Evolutionary conservation across 805 yeast genomes (phyloP).

Genomic region (Candida chauliodis): DNA sequence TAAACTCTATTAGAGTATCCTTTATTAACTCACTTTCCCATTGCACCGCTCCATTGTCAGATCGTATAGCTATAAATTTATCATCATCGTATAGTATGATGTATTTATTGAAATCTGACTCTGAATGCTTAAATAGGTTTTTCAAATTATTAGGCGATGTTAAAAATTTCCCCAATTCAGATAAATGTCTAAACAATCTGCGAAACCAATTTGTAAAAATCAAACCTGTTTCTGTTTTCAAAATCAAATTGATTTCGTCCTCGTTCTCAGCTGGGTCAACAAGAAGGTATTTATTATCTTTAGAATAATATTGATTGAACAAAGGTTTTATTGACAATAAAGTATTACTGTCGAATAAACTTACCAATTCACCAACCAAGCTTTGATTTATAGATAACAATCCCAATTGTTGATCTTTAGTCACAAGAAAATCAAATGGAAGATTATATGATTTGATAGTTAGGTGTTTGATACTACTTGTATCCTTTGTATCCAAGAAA

Average conservation of each 20-base stretch:
- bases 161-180: slow-evolving; percentile 28
- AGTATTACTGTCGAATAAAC: slow-evolving; percentile 9
- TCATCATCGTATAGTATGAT: slow-evolving; percentile 24
- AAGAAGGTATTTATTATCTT: slow-evolving; percentile 16
- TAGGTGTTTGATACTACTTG: slow-evolving; percentile 15
- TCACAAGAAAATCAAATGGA: slow-evolving; percentile 10
- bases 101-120: slow-evolving; percentile 24
- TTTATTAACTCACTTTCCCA: slow-evolving; percentile 31
- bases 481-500: slow-evolving; percentile 15
- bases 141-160: slow-evolving; percentile 10
- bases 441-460: slow-evolving; percentile 7
- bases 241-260: slow-evolving; percentile 26
- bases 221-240: slow-evolving; percentile 19
- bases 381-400: slow-evolving; percentile 4
- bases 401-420: slow-evolving; percentile 6
- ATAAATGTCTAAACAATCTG: slow-evolving; percentile 30
- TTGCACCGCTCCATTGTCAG: slow-evolving; percentile 32
- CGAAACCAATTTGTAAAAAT: slow-evolving; percentile 25
- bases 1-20: slow-evolving; percentile 9
- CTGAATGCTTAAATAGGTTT: neutral
- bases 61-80: slow-evolving; percentile 41
- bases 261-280: slow-evolving; percentile 31
- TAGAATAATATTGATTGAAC: slow-evolving; percentile 6
- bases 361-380: slow-evolving; percentile 9
- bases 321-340: slow-evolving; percentile 2